phyloP scores from a whole-genome alignment of 1,284 basidiomycete genomes.

The Golubevia pallescens region DNA sequence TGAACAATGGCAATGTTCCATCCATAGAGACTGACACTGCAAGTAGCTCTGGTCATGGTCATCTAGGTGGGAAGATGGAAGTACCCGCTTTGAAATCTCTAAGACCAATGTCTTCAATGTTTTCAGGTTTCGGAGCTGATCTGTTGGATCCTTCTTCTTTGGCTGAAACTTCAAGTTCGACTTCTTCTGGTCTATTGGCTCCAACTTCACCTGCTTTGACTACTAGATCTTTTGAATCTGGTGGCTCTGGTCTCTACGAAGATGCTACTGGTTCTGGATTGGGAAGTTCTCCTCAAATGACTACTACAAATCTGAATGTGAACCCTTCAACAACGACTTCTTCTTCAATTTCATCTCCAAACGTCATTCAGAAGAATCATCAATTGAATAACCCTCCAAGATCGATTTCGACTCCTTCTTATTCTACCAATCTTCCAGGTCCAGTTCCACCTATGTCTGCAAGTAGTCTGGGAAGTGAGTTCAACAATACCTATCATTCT shows the following conservation, averaged over 20 bases:
- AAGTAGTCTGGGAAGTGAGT: too few species aligned
- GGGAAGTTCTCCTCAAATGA: background rate
- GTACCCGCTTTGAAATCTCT: slow-evolving; percentile 30
- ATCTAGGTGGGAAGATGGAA: background rate
- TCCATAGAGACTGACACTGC: background rate
- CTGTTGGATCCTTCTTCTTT: slow-evolving; percentile 29
- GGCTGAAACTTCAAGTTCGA: slow-evolving; percentile 9
- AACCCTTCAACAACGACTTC: too few species aligned
- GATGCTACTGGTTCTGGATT: background rate
- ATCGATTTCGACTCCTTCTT: too few species aligned
- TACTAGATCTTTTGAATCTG: slow-evolving; percentile 1
- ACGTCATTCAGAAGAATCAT: too few species aligned
- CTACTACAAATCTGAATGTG: background rate
- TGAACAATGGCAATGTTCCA: background rate
- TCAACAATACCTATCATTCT: too few species aligned
- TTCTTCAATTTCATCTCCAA: background rate
- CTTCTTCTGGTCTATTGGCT: slow-evolving; percentile 22
- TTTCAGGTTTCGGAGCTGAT: slow-evolving; percentile 36
- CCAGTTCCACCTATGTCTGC: too few species aligned
- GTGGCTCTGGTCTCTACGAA: background rate
- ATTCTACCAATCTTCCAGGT: too few species aligned
- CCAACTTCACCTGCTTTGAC: slow-evolving; percentile 20
- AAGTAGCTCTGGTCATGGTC: background rate
- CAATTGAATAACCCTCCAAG: too few species aligned
- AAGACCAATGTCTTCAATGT: slow-evolving; percentile 41